Conservation (phyloP, 1,284 basidiomycete species). For the Cutaneotrichosporon cyanovorans region DNA sequence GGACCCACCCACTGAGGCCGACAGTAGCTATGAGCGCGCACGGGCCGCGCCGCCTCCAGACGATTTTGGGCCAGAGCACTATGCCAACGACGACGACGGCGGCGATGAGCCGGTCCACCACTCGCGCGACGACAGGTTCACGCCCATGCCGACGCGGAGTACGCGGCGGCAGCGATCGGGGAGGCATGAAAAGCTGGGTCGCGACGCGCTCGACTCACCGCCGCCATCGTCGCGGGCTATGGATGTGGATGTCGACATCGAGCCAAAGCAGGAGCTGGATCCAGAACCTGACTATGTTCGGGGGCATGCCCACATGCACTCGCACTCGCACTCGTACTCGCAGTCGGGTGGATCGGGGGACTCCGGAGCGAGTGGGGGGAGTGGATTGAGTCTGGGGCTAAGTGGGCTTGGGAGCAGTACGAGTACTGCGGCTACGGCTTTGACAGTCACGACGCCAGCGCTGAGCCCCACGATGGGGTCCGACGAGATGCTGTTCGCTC, state of each 20-base stretch:
- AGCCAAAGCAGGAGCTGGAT: background rate
- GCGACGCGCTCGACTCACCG: slow-evolving; percentile 1
- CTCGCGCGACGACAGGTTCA: slow-evolving; percentile 1
- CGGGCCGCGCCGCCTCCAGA: no score
- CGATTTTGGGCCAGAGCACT: no score
- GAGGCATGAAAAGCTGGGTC: background rate
- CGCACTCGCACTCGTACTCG: background rate
- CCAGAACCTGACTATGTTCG: no score
- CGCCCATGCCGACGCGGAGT: background rate
- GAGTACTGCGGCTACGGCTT: slow-evolving; percentile 2
- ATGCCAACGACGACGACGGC: background rate
- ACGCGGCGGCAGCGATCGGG: background rate
- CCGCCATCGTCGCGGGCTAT: background rate
- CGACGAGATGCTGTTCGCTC: slow-evolving; percentile 71
- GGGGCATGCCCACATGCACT: background rate
- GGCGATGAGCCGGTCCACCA: background rate
- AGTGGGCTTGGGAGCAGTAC: background rate
- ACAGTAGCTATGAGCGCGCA: no score
- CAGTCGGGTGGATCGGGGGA: background rate
- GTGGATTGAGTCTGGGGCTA: background rate
- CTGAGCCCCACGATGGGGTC: slow-evolving; percentile 14
- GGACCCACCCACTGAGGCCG: no score
- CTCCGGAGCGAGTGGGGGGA: background rate
- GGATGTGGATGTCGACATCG: background rate
- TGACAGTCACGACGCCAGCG: background rate